These are phyloP conservation scores for Lachnellula hyalina DNA, from an alignment of 2,329 filamentous ascomycete genomes.

Conservation along the genomic window DNA sequence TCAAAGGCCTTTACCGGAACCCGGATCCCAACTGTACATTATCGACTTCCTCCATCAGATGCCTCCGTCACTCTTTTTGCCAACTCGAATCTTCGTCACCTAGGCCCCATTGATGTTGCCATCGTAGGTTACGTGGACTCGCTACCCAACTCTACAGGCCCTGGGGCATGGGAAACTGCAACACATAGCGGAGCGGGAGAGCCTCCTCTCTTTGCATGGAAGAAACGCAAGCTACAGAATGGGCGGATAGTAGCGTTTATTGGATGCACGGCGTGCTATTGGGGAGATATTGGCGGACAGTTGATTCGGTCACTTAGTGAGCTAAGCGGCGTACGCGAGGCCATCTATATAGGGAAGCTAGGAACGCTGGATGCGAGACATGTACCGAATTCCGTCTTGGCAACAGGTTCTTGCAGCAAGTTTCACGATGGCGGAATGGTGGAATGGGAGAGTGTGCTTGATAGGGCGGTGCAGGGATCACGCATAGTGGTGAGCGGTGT, in stretches of 20 bases:
- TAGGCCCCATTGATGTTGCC: slow-evolving; percentile 8
- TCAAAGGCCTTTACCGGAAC: neutral
- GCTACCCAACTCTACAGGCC: slow-evolving; percentile 4
- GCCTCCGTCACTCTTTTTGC: slow-evolving; percentile 4
- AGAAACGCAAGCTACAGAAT: slow-evolving; percentile 4
- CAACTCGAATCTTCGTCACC: slow-evolving; percentile 9
- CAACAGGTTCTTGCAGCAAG: slow-evolving; percentile 2
- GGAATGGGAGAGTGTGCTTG: slow-evolving; percentile 3
- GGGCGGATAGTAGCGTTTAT: slow-evolving; percentile 12
- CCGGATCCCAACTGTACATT: neutral
- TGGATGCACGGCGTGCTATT: slow-evolving; percentile 14
- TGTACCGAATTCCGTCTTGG: slow-evolving; percentile 3
- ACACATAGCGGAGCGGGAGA: neutral
- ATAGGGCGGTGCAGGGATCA: slow-evolving; percentile 1
- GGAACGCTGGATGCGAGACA: slow-evolving; percentile 3
- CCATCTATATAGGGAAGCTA: slow-evolving; percentile 4
- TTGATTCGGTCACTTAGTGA: slow-evolving; percentile 2
- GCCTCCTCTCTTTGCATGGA: slow-evolving; percentile 12
- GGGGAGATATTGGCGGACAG: slow-evolving; percentile 13
- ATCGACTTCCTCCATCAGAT: slow-evolving; percentile 3
- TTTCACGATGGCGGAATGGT: slow-evolving; percentile 2
- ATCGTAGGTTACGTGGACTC: slow-evolving; percentile 12
- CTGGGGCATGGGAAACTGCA: slow-evolving; percentile 8
- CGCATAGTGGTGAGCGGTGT: neutral
- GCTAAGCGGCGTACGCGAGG: slow-evolving; percentile 1